A percentile compares a stretch with the other conserved stretches of the same genome.
These are phyloP conservation scores for Modicella reniformis DNA, from an alignment of 371 early-diverging fungal genomes.

Conservation along the genomic window DNA sequence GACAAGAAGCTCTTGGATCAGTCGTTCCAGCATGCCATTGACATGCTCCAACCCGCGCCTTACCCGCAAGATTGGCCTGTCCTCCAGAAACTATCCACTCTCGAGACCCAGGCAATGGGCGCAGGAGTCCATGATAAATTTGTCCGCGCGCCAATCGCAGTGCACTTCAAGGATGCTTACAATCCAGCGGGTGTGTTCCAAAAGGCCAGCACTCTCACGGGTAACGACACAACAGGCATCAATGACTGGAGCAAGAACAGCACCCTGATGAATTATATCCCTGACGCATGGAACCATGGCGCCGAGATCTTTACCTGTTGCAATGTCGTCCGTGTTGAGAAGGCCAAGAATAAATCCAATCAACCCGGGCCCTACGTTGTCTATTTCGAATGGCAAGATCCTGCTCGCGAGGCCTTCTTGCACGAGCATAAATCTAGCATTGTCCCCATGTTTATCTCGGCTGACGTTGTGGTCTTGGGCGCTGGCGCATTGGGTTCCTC, in stretches of 20 bases:
- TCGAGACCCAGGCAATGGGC: constrained; percentile 53
- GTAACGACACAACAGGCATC: constrained; percentile 55
- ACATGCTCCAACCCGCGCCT: constrained; percentile 54
- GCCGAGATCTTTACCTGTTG: constrained; percentile 55
- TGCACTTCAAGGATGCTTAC: constrained; percentile 52
- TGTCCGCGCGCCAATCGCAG: constrained; percentile 52
- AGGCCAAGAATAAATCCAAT: constrained; percentile 23
- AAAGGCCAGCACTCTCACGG: constrained; percentile 49
- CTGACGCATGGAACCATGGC: constrained; percentile 58
- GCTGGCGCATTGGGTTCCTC: constrained; percentile 55
- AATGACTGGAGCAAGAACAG: constrained; percentile 59
- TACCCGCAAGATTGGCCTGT: constrained; percentile 56
- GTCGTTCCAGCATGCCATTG: constrained; percentile 48
- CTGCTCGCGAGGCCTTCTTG: constrained; percentile 33
- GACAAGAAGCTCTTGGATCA: constrained; percentile 42
- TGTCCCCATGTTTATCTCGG: constrained; percentile 54
- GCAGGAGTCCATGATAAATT: constrained; percentile 45
- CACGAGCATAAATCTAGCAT: constrained; percentile 35
- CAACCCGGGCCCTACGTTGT: constrained; percentile 40
- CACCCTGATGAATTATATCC: constrained; percentile 56
- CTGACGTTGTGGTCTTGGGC: constrained; percentile 55
- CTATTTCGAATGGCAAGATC: constrained; percentile 56
- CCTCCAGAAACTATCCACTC: constrained; percentile 51
- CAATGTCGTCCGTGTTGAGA: constrained; percentile 52
- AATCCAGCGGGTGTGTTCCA: constrained; percentile 56